Evolutionary conservation across 2,329 filamentous ascomycete species (phyloP).

Genomic region (Sarocladium oryzae): DNA sequence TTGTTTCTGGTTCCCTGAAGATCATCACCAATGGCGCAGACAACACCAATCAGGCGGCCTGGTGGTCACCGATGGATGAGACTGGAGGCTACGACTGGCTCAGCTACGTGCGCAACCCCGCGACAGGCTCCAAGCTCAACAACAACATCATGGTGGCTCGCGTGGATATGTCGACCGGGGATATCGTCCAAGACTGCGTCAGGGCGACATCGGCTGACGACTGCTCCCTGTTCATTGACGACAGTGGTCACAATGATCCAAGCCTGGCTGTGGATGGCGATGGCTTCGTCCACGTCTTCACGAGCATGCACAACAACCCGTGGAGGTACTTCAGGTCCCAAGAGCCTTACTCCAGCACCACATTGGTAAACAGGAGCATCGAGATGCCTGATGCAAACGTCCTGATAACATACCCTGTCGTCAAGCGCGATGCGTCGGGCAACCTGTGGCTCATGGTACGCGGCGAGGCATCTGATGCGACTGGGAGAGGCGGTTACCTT

Average conservation of each 20-base stretch:
- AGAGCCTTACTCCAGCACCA: conserved; percentile 15
- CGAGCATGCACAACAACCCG: conserved; percentile 21
- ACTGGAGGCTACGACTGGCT: conserved; percentile 18
- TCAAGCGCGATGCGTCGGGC: conserved; percentile 14
- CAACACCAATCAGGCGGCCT: conserved; percentile 17
- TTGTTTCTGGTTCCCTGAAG: conserved; percentile 13
- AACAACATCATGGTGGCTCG: conserved; percentile 21
- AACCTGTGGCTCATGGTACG: conserved; percentile 16
- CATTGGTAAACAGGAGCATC: conserved; percentile 14
- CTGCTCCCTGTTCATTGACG: conserved; percentile 17
- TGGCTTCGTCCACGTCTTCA: conserved; percentile 21
- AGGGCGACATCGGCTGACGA: conserved; percentile 13
- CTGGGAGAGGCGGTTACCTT: conserved; percentile 14
- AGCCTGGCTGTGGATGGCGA: conserved; percentile 18
- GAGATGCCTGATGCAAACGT: conserved; percentile 17
- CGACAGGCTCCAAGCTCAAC: conserved; percentile 14
- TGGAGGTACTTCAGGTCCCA: conserved; percentile 20
- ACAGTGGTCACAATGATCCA: conserved; percentile 19
- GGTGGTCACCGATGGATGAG: conserved; percentile 21
- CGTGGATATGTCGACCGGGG: conserved; percentile 14
- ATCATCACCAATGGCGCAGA: conserved; percentile 16
- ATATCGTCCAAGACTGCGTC: conserved; percentile 18
- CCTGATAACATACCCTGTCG: conserved; percentile 14
- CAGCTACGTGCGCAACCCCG: conserved; percentile 19
- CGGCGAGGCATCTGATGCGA: conserved; percentile 12